Base-by-base conservation (phyloP, 495 filamentous ascomycete genomes). In the Tuber magnatum region DNA sequence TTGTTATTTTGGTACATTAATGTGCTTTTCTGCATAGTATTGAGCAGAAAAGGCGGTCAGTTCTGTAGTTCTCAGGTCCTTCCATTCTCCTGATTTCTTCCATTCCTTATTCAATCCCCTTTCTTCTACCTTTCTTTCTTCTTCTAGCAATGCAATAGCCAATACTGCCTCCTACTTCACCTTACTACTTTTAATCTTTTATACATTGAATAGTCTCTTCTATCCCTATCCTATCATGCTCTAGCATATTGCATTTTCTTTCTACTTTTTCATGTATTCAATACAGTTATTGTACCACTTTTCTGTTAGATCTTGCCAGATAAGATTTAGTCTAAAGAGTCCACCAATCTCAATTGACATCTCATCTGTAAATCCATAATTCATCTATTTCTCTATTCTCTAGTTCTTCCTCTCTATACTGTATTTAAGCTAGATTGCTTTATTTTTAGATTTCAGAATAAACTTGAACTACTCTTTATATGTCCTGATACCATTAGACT, bases 401-500 rank as follows among this genome's bases (percentile, higher is more conserved):
- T 44, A 69, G n/a, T 69, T 28, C 0, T 46, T 35, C 3, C 16
- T 6, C 14, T 44, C 35, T 22, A 24, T 32, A 38, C 40, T 48
- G 51, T 69, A 44, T 41, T 22, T 35, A 35, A 2, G 18, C 8
- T 44, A 7, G 35, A 20, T 42, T 44, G 10, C 12, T 9, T 46
- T 35, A 32, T 70, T 38, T 35, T 74, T 20, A 74, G 56, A 32
- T 20, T 68, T 69, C 0, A 69, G 24, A 38, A 74, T 69, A 69
- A 74, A 74, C 39, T 74, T 43, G 24, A 43, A 74, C 39, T 68
- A 40, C 39, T 74, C 72, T 3, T 32, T 0, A 35, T 69, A 74
- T 22, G 56, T 56, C 38, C 48, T 75, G 1, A 75, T 51, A 68
- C 69, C 69, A 7, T 9, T 2, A 2, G 2, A 2, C 7, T 40